phyloP scores from a whole-genome alignment of 2,329 filamentous ascomycete species.

The Aspergillus udagawae region DNA sequence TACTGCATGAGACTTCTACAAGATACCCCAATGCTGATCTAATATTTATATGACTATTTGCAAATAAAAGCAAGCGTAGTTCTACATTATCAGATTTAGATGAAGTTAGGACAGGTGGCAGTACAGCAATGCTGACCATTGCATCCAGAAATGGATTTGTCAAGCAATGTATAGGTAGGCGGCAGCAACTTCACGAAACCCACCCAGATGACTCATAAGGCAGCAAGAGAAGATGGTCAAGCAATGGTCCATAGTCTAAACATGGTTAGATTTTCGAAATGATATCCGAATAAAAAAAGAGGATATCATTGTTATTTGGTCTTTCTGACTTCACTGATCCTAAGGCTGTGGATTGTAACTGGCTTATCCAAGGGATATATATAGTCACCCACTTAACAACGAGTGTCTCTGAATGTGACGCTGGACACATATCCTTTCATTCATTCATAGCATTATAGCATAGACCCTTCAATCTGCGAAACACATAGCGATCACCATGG shows the following conservation, averaged over 20 bases:
- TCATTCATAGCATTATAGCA: background rate
- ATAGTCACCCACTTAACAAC: background rate
- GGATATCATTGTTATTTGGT: background rate
- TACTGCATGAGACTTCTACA: conserved; percentile 5
- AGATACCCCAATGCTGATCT: conserved; percentile 20
- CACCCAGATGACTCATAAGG: background rate
- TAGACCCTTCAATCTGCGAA: background rate
- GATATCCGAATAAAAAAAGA: background rate
- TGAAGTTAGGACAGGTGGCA: background rate
- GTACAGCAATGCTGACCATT: background rate
- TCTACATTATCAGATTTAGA: background rate
- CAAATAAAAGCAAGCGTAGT: background rate
- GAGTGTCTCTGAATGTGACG: background rate
- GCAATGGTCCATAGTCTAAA: background rate
- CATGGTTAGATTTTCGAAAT: background rate
- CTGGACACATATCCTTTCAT: background rate
- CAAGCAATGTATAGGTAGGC: background rate
- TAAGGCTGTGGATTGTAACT: background rate
- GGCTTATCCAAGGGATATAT: background rate
- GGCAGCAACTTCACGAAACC: background rate
- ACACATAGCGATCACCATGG: conserved; percentile 11
- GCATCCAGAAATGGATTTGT: background rate
- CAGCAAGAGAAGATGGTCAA: background rate
- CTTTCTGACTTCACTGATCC: background rate
- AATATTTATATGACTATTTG: background rate